A percentile compares a stretch with the other conserved stretches of the same genome.
Conservation (phyloP, 257 asterid species). For the Ophiorrhiza pumila region DNA sequence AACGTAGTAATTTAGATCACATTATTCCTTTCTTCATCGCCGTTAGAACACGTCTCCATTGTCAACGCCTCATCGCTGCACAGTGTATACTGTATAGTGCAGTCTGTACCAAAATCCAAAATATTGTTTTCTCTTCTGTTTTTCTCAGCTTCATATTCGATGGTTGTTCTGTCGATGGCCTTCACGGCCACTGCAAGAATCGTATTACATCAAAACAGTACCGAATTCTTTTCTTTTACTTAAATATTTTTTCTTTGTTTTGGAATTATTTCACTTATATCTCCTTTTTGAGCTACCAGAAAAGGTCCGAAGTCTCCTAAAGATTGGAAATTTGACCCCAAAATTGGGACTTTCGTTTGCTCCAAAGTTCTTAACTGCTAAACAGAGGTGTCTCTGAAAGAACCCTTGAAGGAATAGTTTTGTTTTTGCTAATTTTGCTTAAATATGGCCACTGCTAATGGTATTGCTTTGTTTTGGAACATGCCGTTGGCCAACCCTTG, state of each 20-base stretch:
- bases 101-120: too few species aligned
- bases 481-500: slow-evolving; percentile 10
- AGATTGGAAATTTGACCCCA: not conserved
- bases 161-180: slow-evolving; percentile 7
- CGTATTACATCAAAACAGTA: not conserved
- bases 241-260: not conserved
- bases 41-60: not conserved
- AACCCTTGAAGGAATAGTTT: slow-evolving; percentile 1
- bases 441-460: slow-evolving; percentile 22
- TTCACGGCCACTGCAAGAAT: slow-evolving; percentile 16
- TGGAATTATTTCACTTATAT: not conserved
- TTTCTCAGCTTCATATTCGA: not conserved
- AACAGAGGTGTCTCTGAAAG: not conserved
- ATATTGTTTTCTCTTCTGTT: too few species aligned
- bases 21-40: not conserved
- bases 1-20: not conserved
- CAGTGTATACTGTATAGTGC: too few species aligned
- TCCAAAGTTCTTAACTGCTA: not conserved
- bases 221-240: not conserved
- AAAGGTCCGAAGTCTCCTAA: not conserved
- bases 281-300: not conserved
- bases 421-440: not conserved
- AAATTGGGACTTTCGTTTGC: not conserved
- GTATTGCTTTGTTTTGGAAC: slow-evolving; percentile 17
- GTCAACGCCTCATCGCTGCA: slow-evolving; percentile 15